Evolutionary conservation across 345 rosid species (phyloP), one percentile per base, ranked within the genome.

Genomic region (Eucalyptus virginea): DNA sequence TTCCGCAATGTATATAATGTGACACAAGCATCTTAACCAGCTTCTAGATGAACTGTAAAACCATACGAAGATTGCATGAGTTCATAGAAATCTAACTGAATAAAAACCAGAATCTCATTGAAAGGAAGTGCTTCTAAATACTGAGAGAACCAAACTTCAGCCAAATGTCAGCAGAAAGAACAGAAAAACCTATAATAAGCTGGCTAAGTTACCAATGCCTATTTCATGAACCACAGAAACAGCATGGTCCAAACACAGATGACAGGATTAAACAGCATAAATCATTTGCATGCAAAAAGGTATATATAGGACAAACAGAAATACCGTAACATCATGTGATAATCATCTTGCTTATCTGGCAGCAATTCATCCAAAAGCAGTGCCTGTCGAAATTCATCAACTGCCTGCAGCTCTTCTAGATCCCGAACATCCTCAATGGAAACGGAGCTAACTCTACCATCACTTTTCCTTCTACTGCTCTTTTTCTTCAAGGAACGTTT

Each of bases 351-450:
- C 90, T 89, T 94, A 3, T 89, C 92, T 2, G 98, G 97, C 26
- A 98, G 96, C 88, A 98, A 86, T 86, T 98, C 99, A n/a, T 98
- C 99, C 98, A 95, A 93, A 24, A 97, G 89, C 93, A 98, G 89
- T 8, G 96, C 90, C 91, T 96, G 99, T 28, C 99, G 92, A 93
- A 98, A 98, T 87, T 91, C 93, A 92, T 98, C 99, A 90, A 98
- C 99, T 60, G 95, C 99, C 87, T 90, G 95, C 45, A 95, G 94
- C 94, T 98, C 99, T 92, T 93, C 97, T 21, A 95, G 92, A 93
- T 97, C 99, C 48, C 99, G 96, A 86, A 98, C 94, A 93, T 98
- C 99, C 94, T 98, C 99, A 48, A 98, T 97, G 30, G 99, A 98
- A 87, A 98, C 99, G 77, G 99, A 98, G 92, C 99, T 98, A 40